Evolutionary conservation across 441 rosid species (phyloP), one percentile per base, ranked within the genome.

Genomic region (Viola pubescens): DNA sequence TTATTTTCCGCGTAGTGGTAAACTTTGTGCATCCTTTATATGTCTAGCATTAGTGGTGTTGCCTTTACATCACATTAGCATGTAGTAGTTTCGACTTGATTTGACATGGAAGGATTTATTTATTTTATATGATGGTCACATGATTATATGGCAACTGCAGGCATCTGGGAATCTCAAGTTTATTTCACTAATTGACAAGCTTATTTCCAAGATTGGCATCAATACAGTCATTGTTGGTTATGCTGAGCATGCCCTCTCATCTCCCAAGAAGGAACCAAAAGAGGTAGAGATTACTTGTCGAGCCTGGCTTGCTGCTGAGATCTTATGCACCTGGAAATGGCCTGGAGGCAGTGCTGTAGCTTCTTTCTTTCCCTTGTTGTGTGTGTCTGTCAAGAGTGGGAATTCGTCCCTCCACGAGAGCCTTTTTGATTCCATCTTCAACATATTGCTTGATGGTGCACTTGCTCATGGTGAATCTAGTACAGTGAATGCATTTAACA

Each of bases 251-350:
- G 52, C 43, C 40, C 61, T 55, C 61, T 51, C 75, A 48, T 40
- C 61, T 45, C 12, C 40, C 3, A 53, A 59, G 7, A 70, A 76
- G 64, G 79, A 70, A 61, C 50, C 72, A 65, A 58, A 57, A 56
- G 50, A 64, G 52, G 64, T 64, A 56, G 76, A 59, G 50, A 63
- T 65, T 64, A 62, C 70, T 71, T 55, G 77, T 73, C 86, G 83
- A 65, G 86, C 90, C 66, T 94, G 98, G 98, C 76, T 94, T 81
- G 91, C 81, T 60, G 94, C 88, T 67, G 98, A 88, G 75, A 75
- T 94, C 50, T 75, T 94, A 59, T 90, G 96, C 82, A 83, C 87
- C 26, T 94, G 98, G 97, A 78, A 85, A 74, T 88, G 98, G 98
- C 82, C 85, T 46, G 97, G 96, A 51, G 95, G 98, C 68, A 74